Conservation (phyloP, 2,329 filamentous ascomycete species). For the Exophiala phaeomuriformis region DNA sequence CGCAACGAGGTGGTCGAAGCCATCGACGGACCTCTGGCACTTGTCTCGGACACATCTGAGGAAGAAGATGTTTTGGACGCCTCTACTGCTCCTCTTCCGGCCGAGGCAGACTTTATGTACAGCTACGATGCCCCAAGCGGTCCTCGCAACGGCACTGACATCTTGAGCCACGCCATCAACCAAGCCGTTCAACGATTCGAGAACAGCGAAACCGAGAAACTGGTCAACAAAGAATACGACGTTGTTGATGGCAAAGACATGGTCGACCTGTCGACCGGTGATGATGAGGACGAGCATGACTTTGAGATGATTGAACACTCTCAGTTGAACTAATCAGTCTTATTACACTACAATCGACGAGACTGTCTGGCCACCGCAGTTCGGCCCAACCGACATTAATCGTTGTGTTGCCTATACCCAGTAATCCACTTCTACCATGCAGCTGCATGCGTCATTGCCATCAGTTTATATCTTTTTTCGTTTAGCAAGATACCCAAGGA, state of each 20-base stretch:
- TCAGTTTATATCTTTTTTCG: slow-evolving; percentile 5
- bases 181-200: slow-evolving; percentile 55
- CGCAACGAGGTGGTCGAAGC: slow-evolving; percentile 33
- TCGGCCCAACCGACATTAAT: no score
- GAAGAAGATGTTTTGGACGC: slow-evolving; percentile 32
- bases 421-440: not conserved
- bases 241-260: slow-evolving; percentile 36
- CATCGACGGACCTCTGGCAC: slow-evolving; percentile 26
- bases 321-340: slow-evolving; percentile 22
- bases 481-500: slow-evolving; percentile 25
- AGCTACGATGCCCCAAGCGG: slow-evolving; percentile 47
- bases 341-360: not conserved
- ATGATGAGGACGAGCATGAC: slow-evolving; percentile 36
- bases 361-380: no score
- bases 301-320: slow-evolving; percentile 38
- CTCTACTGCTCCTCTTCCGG: slow-evolving; percentile 41
- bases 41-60: slow-evolving; percentile 28
- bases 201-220: slow-evolving; percentile 53
- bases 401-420: no score
- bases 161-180: slow-evolving; percentile 50
- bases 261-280: slow-evolving; percentile 33
- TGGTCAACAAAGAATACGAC: slow-evolving; percentile 56
- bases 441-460: slow-evolving; percentile 1
- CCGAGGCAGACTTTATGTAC: slow-evolving; percentile 46
- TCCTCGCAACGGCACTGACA: slow-evolving; percentile 49